Evolutionary conservation across 352 stramenopile genomes (phyloP).

Genomic region (Phytophthora hibernalis): DNA sequence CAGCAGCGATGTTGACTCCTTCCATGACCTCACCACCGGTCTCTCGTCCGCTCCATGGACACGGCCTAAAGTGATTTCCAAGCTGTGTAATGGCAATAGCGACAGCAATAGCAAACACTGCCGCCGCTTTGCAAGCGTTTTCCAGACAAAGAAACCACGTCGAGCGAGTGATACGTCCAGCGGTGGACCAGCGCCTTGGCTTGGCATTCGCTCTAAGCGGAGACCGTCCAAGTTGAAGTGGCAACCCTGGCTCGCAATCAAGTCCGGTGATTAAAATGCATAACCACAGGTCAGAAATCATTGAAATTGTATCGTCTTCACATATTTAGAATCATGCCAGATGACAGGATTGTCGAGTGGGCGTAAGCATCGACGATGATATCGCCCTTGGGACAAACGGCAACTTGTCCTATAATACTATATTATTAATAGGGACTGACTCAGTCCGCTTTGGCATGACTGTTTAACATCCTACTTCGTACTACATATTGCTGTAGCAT

Average conservation of each 20-base stretch:
- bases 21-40: slow-evolving; percentile 12
- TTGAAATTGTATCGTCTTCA: not conserved
- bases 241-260: slow-evolving; percentile 15
- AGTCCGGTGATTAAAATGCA: not conserved
- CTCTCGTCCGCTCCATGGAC: not conserved
- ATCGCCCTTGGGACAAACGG: not conserved
- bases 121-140: no score
- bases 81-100: not conserved
- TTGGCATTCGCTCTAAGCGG: no score
- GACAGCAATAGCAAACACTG: no score
- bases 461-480: not conserved
- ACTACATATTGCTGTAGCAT: not conserved
- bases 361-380: slow-evolving; percentile 10
- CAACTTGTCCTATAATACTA: no score
- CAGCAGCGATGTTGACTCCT: slow-evolving; percentile 25
- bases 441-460: no score
- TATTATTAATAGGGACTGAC: no score
- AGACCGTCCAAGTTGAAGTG: slow-evolving; percentile 22
- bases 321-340: not conserved
- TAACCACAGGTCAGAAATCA: not conserved
- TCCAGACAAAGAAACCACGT: no score
- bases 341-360: not conserved
- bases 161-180: no score
- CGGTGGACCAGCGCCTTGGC: no score
- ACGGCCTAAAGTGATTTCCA: no score